These are phyloP conservation scores for Neonectria faginata DNA, from an alignment of 2,329 filamentous ascomycete genomes.

Conservation along the genomic window DNA sequence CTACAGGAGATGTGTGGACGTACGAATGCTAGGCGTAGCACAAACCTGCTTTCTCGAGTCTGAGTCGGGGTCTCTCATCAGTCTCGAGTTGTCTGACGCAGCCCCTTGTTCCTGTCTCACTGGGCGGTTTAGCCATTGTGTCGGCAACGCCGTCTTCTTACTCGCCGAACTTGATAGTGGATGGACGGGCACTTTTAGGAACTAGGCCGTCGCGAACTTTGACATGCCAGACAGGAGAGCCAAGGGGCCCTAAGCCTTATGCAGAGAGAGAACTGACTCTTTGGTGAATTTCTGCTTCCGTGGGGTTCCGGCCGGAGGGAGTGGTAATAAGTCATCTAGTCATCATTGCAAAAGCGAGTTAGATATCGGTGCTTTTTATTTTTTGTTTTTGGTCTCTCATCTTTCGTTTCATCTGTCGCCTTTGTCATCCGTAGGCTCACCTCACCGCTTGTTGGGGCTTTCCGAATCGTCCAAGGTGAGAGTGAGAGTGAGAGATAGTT, in stretches of 20 bases:
- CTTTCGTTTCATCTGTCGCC: not conserved
- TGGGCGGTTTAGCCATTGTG: not conserved
- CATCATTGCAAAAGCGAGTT: not conserved
- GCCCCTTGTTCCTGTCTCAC: not conserved
- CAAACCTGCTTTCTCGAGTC: not conserved
- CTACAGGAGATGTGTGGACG: not conserved
- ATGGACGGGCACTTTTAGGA: not conserved
- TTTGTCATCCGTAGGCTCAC: not conserved
- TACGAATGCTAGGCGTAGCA: not conserved
- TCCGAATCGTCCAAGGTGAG: not conserved
- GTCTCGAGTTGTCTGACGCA: not conserved
- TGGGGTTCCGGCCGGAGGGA: not conserved
- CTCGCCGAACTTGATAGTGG: not conserved
- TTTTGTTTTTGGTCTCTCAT: not conserved
- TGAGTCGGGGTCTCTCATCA: not conserved
- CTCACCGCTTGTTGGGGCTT: constrained; percentile 1
- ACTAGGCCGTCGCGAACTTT: not conserved
- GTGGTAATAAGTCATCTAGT: not conserved
- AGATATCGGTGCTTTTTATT: not conserved
- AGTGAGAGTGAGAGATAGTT: constrained; percentile 2
- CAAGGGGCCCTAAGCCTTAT: constrained; percentile 5
- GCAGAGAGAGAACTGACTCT: not conserved
- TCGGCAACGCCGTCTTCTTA: not conserved
- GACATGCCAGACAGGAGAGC: not conserved
- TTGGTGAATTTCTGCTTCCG: not conserved